Evolutionary conservation across 331 rosid species (phyloP), one percentile per base, ranked within the genome.

Genomic region (Quercus tomentella): DNA sequence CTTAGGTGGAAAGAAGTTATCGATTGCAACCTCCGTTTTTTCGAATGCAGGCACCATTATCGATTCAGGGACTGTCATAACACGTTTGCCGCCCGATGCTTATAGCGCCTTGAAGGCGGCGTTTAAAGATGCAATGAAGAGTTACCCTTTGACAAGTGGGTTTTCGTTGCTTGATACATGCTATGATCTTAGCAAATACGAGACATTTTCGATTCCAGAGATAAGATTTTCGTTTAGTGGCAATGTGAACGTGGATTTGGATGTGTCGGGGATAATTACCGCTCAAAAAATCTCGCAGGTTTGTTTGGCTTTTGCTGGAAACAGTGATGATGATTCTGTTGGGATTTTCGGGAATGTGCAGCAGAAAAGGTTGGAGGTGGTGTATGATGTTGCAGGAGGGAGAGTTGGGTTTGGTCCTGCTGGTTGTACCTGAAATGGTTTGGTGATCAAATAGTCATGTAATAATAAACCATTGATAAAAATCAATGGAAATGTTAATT

Each of bases 1-100:
- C 17, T 82, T 94, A 3, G 79, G 45, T 0, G 89, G 91, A 6
- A 1, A 15, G 8, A 72, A 54, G 1, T 35, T 94, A 16, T 54
- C 88, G 1, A 54, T 88, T 0, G n/a, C 93, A 5, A 17, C 82
- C 3, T 62, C 93, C 0, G 54, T 82, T 0, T 94, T 92, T 76
- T 80, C 94, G 28, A 0, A 79, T 0, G 77, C 88, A 0, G 95
- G 97, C 4, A 54, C 88, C 28, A 84, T 94, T 62, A 89, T 94
- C 6, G 97, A 94, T 80, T 92, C 97, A 10, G 97, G 97, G 20
- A 88, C 95, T 0, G 94, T 91, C 2, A 92, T 94, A 79, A 72
- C 97, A 0, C 85, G 92, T 22, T 76, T 92, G 17, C 97, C 95
- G 2, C 89, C 95, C 0, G 76, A 82, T 0, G 97, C 91, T 0